Conservation (phyloP, 2,329 filamentous ascomycete genomes). For the Teratosphaeria nubilosa region DNA sequence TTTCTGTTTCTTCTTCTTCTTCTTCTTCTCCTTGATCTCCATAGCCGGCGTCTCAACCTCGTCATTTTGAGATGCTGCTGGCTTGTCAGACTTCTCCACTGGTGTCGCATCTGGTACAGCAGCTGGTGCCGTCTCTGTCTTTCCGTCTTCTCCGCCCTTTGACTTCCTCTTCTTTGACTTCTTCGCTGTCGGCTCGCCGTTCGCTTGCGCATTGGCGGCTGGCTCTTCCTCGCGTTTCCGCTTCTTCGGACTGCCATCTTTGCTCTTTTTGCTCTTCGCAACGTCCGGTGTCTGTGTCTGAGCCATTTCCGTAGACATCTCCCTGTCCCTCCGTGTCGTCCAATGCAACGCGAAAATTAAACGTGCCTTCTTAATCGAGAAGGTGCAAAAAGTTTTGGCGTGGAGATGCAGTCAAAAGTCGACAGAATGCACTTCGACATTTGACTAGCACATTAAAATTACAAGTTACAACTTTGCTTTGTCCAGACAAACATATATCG, state of each 20-base stretch:
- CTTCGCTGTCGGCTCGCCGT: slow-evolving; percentile 7
- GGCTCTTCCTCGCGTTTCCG: slow-evolving; percentile 4
- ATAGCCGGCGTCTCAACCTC: neutral
- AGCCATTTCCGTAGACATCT: slow-evolving; percentile 13
- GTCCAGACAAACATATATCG: neutral
- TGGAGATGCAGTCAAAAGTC: neutral
- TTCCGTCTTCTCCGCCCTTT: neutral
- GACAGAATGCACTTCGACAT: neutral
- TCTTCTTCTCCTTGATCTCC: slow-evolving; percentile 3
- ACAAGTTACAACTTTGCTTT: neutral
- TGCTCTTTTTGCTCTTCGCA: slow-evolving; percentile 28
- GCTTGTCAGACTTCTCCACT: neutral
- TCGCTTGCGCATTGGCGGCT: neutral
- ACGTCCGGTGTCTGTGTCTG: slow-evolving; percentile 6
- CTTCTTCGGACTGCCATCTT: slow-evolving; percentile 26
- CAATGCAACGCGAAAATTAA: neutral
- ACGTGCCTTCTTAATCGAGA: neutral
- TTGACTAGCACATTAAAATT: neutral
- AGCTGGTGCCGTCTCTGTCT: neutral
- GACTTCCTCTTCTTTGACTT: slow-evolving; percentile 12
- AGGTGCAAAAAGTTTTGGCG: neutral
- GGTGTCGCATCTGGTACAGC: neutral
- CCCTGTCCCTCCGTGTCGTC: neutral
- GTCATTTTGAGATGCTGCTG: neutral
- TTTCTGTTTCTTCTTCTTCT: slow-evolving; percentile 4